A percentile compares a stretch with the other conserved stretches of the same genome.
These are phyloP conservation scores for Corniculantispora saksenae DNA, from an alignment of 2,329 filamentous ascomycete genomes.

Conservation along the genomic window DNA sequence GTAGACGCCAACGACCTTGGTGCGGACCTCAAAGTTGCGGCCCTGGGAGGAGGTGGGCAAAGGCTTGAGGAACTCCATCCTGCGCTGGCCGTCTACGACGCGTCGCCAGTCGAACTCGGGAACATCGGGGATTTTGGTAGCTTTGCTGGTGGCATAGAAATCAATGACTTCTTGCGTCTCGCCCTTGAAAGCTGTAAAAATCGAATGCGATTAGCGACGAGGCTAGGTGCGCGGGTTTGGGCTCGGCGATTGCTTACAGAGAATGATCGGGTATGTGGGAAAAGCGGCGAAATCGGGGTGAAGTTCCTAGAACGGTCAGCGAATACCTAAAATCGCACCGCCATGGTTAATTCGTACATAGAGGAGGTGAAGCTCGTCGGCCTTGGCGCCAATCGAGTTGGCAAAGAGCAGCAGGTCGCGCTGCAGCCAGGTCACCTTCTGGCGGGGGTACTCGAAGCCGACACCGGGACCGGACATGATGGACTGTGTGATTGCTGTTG, in stretches of 20 bases:
- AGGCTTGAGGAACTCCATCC: conserved; percentile 73
- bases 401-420: conserved; percentile 88
- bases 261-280: conserved; percentile 82
- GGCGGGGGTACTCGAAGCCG: conserved; percentile 77
- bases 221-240: background rate
- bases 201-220: conserved; percentile 18
- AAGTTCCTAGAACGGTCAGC: conserved; percentile 63
- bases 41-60: conserved; percentile 73
- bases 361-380: conserved; percentile 90
- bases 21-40: conserved; percentile 72
- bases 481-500: background rate
- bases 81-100: conserved; percentile 82
- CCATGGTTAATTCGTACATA: conserved; percentile 60
- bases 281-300: conserved; percentile 86
- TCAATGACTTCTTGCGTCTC: conserved; percentile 75
- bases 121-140: conserved; percentile 69
- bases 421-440: conserved; percentile 81
- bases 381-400: conserved; percentile 79
- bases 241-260: conserved; percentile 55
- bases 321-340: background rate
- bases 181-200: conserved; percentile 68
- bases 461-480: conserved; percentile 53
- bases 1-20: conserved; percentile 80
- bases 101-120: conserved; percentile 74
- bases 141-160: conserved; percentile 74